phyloP scores from a whole-genome alignment of 2,329 filamentous ascomycete genomes.

The Aspergillus chevalieri region DNA sequence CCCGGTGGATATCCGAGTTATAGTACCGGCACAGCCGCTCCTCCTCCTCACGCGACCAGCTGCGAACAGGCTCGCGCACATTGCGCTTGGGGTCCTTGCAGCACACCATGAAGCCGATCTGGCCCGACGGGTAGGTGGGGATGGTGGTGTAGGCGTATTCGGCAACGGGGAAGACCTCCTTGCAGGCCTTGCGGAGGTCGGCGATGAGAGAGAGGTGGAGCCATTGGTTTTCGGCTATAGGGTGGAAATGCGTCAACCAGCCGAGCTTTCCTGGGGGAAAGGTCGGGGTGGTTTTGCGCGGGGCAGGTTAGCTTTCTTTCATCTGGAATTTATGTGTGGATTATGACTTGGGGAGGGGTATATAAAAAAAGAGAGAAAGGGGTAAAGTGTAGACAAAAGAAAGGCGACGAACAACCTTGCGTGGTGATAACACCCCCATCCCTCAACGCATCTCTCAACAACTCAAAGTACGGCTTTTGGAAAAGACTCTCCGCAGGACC shows the following conservation, averaged over 20 bases:
- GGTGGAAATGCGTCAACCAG: constrained; percentile 21
- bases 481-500: constrained; percentile 95
- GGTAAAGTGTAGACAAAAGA: constrained; percentile 20
- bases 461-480: constrained; percentile 91
- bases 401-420: constrained; percentile 98
- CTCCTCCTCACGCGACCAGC: constrained; percentile 81
- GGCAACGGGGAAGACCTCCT: constrained; percentile 91
- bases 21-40: constrained; percentile 93
- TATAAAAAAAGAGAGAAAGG: constrained; percentile 2
- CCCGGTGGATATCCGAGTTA: constrained; percentile 93
- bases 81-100: constrained; percentile 84
- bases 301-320: constrained; percentile 17
- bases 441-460: constrained; percentile 85
- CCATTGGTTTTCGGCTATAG: constrained; percentile 95
- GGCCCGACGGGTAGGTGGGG: constrained; percentile 95
- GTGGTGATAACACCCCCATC: constrained; percentile 98
- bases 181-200: constrained; percentile 93
- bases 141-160: constrained; percentile 99
- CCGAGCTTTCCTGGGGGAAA: constrained; percentile 20
- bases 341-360: not conserved
- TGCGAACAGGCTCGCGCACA: constrained; percentile 76
- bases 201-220: constrained; percentile 90
- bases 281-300: constrained; percentile 24
- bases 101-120: constrained; percentile 99
- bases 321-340: not conserved